Percentiles rank a stretch among this genome's conserved stretches.
These are phyloP conservation scores for Trichoderma gamsii DNA, from an alignment of 495 filamentous ascomycete species.

Conservation along the genomic window DNA sequence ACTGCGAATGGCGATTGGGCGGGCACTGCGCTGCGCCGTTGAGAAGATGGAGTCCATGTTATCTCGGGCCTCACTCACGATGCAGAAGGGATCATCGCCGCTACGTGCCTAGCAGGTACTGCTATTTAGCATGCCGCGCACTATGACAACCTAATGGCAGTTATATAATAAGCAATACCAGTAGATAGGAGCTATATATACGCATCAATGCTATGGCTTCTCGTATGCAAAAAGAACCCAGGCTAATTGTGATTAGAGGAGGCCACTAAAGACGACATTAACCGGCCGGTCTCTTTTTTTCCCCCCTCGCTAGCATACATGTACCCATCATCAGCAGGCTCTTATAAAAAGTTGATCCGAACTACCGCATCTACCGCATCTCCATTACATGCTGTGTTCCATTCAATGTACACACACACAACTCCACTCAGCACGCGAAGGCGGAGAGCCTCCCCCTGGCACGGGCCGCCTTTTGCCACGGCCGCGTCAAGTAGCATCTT, in stretches of 20 bases:
- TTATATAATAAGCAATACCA: too few species aligned
- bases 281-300: too few species aligned
- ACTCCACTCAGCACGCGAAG: slow-evolving; percentile 13
- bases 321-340: too few species aligned
- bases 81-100: not conserved
- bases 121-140: not conserved
- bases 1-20: not conserved
- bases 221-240: too few species aligned
- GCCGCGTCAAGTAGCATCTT: not conserved
- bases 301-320: too few species aligned
- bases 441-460: slow-evolving; percentile 10
- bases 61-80: not conserved
- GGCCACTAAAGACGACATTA: too few species aligned
- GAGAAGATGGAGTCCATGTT: not conserved
- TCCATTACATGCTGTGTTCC: too few species aligned
- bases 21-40: not conserved
- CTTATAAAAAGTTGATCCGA: too few species aligned
- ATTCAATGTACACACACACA: not conserved
- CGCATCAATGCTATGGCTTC: too few species aligned
- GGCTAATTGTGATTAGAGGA: too few species aligned
- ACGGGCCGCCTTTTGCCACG: slow-evolving; percentile 10
- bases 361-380: too few species aligned
- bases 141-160: not conserved
- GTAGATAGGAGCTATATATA: too few species aligned
- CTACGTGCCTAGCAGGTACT: not conserved